Conservation (phyloP, 2,329 filamentous ascomycete genomes). For the Fusarium xyrophilum region DNA sequence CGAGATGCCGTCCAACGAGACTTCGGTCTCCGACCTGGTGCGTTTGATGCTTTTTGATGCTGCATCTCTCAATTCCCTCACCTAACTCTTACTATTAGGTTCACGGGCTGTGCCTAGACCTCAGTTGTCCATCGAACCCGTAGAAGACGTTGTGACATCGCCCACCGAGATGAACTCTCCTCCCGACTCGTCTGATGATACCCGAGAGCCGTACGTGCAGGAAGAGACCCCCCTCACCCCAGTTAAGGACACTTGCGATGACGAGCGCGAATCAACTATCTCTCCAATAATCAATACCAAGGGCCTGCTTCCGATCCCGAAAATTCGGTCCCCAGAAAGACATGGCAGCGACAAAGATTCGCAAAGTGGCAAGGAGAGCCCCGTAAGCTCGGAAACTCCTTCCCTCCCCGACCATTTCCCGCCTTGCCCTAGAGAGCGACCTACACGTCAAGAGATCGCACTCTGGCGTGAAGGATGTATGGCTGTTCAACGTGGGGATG, state of each 20-base stretch:
- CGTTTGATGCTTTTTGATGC: background rate
- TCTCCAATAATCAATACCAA: background rate
- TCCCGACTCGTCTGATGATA: background rate
- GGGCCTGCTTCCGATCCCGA: background rate
- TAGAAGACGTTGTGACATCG: background rate
- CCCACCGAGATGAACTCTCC: background rate
- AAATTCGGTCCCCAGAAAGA: background rate
- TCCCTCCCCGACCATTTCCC: constrained; percentile 21
- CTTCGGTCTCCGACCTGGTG: constrained; percentile 21
- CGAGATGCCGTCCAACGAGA: constrained; percentile 10
- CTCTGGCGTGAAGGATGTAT: constrained; percentile 34
- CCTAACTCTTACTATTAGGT: background rate
- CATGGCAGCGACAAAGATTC: constrained; percentile 16
- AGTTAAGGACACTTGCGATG: background rate
- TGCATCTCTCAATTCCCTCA: too few species aligned
- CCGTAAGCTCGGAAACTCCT: background rate
- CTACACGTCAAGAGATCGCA: background rate
- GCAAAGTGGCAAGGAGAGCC: background rate
- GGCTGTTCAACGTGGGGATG: constrained; percentile 20
- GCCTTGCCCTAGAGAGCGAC: constrained; percentile 12
- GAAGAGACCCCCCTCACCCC: background rate
- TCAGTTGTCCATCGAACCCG: background rate
- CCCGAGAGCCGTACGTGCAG: background rate
- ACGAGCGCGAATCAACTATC: constrained; percentile 4
- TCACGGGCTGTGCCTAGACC: background rate